These are phyloP conservation scores for Hericium coralloides DNA, from an alignment of 768 basidiomycete species.

Conservation along the genomic window DNA sequence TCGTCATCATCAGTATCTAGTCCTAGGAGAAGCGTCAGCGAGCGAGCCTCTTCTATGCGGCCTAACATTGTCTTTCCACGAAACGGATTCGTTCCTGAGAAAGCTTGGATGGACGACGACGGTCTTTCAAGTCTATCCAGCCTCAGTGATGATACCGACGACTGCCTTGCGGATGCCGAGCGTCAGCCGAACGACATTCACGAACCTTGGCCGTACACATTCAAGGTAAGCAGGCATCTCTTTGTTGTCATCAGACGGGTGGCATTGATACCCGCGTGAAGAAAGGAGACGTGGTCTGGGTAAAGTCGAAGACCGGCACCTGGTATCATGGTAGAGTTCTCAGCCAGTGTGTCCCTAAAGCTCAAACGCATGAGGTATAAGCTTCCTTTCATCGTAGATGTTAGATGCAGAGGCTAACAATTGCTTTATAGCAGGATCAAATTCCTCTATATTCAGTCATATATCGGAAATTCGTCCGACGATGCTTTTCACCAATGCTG, in stretches of 20 bases:
- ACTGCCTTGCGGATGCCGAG: constrained; percentile 5
- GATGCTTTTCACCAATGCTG: constrained; percentile 18
- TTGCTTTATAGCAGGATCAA: constrained; percentile 3
- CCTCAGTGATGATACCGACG: constrained; percentile 2
- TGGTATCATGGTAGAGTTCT: not conserved
- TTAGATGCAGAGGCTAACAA: not conserved
- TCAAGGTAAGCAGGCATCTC: constrained; percentile 1
- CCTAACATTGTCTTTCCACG: not conserved
- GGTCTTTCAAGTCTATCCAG: not conserved
- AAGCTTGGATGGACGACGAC: not conserved
- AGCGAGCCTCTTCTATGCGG: not conserved
- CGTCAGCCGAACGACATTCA: constrained; percentile 10
- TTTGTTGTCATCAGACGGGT: too few relatives aligned
- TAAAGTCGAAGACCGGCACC: not conserved
- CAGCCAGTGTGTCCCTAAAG: not conserved
- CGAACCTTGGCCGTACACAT: constrained; percentile 13
- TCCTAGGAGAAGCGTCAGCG: not conserved
- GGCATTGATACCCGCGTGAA: not conserved
- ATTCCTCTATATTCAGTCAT: constrained; percentile 12
- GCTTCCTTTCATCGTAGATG: not conserved
- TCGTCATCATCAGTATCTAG: not conserved
- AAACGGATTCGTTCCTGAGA: not conserved
- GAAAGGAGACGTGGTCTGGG: not conserved
- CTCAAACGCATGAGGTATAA: not conserved
- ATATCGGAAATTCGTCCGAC: constrained; percentile 9